Evolutionary conservation across 345 rosid genomes (phyloP).

Genomic region (Citrus cavaleriei): DNA sequence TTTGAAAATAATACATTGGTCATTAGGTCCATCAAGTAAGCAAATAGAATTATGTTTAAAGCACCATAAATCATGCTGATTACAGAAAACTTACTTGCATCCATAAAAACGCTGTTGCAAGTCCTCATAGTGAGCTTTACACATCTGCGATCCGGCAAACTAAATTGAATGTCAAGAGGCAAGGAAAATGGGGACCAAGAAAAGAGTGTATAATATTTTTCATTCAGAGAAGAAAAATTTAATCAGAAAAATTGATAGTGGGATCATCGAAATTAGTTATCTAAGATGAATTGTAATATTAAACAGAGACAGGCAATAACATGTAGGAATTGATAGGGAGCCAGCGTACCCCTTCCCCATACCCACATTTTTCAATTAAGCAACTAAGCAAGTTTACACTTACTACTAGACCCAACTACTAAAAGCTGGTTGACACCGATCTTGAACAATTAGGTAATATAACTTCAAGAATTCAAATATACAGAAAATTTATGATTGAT

Average conservation of each 20-base stretch:
- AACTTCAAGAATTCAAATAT: neutral
- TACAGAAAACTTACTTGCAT: slow-evolving; percentile 47
- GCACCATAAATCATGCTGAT: neutral
- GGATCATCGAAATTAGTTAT: neutral
- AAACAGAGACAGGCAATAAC: neutral
- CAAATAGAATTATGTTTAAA: neutral
- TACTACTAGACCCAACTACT: neutral
- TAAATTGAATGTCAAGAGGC: neutral
- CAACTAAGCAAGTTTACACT: neutral
- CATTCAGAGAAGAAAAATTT: neutral
- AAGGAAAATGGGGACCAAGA: too few relatives aligned
- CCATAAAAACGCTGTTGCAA: slow-evolving; percentile 58
- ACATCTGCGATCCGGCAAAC: slow-evolving; percentile 43
- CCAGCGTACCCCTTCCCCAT: neutral
- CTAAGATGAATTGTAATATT: neutral
- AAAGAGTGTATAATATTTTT: neutral
- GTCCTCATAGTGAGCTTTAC: slow-evolving; percentile 78
- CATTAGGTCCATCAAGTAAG: neutral
- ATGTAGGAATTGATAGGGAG: neutral
- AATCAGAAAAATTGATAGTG: neutral
- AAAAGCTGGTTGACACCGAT: neutral
- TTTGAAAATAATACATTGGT: neutral
- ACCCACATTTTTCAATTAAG: neutral
- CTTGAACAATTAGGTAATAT: neutral
- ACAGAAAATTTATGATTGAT: neutral